These are phyloP conservation scores for Biscogniauxia mediterranea DNA, from an alignment of 2,329 filamentous ascomycete species.

Conservation along the genomic window DNA sequence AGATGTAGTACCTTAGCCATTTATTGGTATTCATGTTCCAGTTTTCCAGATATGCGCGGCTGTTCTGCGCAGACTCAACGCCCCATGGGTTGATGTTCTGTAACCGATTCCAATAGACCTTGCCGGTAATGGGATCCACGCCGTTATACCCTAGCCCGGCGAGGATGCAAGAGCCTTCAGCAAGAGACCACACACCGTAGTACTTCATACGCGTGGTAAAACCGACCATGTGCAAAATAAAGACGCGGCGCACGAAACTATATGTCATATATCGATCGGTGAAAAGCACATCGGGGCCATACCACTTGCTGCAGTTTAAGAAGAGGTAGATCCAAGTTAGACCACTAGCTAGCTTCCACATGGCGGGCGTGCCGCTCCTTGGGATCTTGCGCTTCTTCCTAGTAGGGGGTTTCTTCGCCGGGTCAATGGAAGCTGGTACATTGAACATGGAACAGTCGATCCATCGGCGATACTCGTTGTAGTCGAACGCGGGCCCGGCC, in stretches of 20 bases:
- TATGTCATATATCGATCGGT: conserved; percentile 65
- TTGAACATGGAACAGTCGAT: conserved; percentile 95
- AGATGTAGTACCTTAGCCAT: conserved; percentile 95
- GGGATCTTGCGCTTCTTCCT: conserved; percentile 91
- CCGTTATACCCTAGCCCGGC: conserved; percentile 94
- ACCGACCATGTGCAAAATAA: conserved; percentile 79
- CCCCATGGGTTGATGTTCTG: conserved; percentile 85
- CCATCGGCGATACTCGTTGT: conserved; percentile 87
- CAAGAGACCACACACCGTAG: conserved; percentile 92
- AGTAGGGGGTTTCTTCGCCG: conserved; percentile 79
- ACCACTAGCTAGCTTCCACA: conserved; percentile 70
- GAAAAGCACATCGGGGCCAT: conserved; percentile 62
- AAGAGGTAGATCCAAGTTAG: conserved; percentile 78
- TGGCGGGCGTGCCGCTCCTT: conserved; percentile 81
- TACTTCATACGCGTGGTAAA: conserved; percentile 86
- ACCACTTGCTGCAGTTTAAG: conserved; percentile 68
- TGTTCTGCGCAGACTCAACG: conserved; percentile 89
- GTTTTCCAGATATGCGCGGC: conserved; percentile 82
- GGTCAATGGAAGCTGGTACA: conserved; percentile 75
- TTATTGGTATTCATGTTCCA: conserved; percentile 99
- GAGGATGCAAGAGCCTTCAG: conserved; percentile 92
- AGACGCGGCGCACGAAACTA: conserved; percentile 69
- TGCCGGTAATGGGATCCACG: conserved; percentile 78
- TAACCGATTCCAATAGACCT: conserved; percentile 82
- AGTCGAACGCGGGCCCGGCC: conserved; percentile 91